Evolutionary conservation across 2,329 filamentous ascomycete species (phyloP).

Genomic region (Trichoderma koningiopsis): DNA sequence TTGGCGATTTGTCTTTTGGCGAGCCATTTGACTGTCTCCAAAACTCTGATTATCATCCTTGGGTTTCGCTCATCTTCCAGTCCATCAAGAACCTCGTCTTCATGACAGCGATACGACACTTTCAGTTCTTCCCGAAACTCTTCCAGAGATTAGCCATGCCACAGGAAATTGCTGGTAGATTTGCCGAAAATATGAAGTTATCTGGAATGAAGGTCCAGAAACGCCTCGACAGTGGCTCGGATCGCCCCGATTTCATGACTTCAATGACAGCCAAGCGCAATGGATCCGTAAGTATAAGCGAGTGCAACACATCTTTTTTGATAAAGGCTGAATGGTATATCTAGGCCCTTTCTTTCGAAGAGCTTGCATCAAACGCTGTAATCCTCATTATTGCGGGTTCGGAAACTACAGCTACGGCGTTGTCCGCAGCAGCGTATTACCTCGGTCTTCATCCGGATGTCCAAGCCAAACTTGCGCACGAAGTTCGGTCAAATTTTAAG

Average conservation of each 20-base stretch:
- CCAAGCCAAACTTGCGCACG: conserved; percentile 39
- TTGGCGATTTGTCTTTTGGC: conserved; percentile 37
- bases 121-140: not conserved
- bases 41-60: conserved; percentile 32
- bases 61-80: conserved; percentile 33
- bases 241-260: conserved; percentile 24
- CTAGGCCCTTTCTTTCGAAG: conserved; percentile 23
- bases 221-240: conserved; percentile 3
- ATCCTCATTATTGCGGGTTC: conserved; percentile 36
- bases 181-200: conserved; percentile 10
- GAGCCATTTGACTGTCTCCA: conserved; percentile 36
- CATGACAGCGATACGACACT: not conserved
- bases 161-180: not conserved
- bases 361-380: conserved; percentile 26
- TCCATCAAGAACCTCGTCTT: conserved; percentile 17
- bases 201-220: conserved; percentile 19
- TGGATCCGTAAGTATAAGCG: not conserved
- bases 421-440: conserved; percentile 34
- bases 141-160: not conserved
- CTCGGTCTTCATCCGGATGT: conserved; percentile 36
- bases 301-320: fast-evolving
- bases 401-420: conserved; percentile 39
- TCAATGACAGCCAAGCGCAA: conserved; percentile 19
- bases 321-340: not conserved
- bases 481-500: conserved; percentile 33